Conservation (phyloP, 1,139 yeast species). For the Pichia sp. region DNA sequence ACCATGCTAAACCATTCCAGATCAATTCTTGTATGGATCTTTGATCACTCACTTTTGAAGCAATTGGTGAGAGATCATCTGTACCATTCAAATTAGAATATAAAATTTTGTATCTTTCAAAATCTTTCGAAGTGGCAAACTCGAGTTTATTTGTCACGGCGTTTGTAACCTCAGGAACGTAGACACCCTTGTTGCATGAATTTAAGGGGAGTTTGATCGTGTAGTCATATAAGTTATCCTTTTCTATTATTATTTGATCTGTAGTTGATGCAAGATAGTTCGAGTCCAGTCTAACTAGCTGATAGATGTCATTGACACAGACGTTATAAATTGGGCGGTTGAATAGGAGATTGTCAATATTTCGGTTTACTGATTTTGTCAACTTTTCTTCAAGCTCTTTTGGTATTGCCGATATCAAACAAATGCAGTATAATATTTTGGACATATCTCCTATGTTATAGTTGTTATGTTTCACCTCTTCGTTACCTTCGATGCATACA, state of each 20-base stretch:
- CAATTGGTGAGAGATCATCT: slow-evolving; percentile 19
- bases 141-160: slow-evolving; percentile 19
- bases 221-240: slow-evolving; percentile 52
- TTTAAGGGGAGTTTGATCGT: slow-evolving; percentile 35
- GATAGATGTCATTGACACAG: slow-evolving; percentile 55
- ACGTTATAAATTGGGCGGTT: slow-evolving; percentile 59
- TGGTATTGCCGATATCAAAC: slow-evolving; percentile 47
- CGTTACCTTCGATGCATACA: slow-evolving; percentile 13
- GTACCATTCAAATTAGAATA: slow-evolving; percentile 31
- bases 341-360: slow-evolving; percentile 31
- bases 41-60: slow-evolving; percentile 40
- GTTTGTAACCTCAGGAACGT: slow-evolving; percentile 13
- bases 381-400: slow-evolving; percentile 31
- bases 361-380: slow-evolving; percentile 25
- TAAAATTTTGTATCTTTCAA: slow-evolving; percentile 32
- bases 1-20: slow-evolving; percentile 75
- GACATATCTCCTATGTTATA: slow-evolving; percentile 38
- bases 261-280: slow-evolving; percentile 65
- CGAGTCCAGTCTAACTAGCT: slow-evolving; percentile 22
- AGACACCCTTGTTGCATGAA: background rate
- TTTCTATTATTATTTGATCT: slow-evolving; percentile 63
- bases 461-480: slow-evolving; percentile 26
- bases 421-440: slow-evolving; percentile 45
- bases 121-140: slow-evolving; percentile 39
- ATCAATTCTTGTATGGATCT: slow-evolving; percentile 61